Conservation (phyloP, 1,284 basidiomycete genomes). For the Ganoderma lucidum region DNA sequence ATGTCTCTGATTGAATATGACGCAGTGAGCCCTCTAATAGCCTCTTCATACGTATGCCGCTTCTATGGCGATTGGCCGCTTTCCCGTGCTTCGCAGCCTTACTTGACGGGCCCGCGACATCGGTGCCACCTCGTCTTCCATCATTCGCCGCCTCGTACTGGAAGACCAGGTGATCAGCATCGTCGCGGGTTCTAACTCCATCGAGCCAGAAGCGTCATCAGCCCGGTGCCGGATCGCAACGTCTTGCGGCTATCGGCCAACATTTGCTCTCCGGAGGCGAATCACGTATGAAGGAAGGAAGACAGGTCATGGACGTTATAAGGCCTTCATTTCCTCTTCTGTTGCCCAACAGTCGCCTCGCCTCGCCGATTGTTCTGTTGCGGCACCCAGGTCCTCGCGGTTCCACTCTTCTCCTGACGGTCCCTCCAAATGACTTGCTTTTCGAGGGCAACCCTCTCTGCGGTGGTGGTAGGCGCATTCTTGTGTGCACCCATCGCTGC, state of each 20-base stretch:
- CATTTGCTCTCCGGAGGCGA: background rate
- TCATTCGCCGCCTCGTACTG: background rate
- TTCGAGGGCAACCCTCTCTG: conserved; percentile 41
- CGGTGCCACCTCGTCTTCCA: background rate
- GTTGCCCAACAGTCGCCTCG: background rate
- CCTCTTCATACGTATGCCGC: background rate
- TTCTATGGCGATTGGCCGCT: background rate
- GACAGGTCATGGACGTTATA: background rate
- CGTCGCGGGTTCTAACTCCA: background rate
- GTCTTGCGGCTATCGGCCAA: background rate
- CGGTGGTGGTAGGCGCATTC: conserved; percentile 12
- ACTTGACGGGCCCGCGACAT: background rate
- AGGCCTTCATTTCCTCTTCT: background rate
- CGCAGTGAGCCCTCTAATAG: background rate
- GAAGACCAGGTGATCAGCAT: conserved; percentile 1
- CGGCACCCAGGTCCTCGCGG: background rate
- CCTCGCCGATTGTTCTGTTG: background rate
- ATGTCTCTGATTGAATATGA: conserved; percentile 1
- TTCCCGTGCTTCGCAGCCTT: background rate
- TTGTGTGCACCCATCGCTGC: background rate
- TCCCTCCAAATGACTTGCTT: background rate
- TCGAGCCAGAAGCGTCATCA: background rate
- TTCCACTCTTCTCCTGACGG: background rate
- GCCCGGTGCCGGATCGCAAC: background rate
- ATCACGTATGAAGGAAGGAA: background rate